These are phyloP conservation scores for Brettanomyces bruxellensis DNA, from an alignment of 805 yeast genomes.

Conservation along the genomic window DNA sequence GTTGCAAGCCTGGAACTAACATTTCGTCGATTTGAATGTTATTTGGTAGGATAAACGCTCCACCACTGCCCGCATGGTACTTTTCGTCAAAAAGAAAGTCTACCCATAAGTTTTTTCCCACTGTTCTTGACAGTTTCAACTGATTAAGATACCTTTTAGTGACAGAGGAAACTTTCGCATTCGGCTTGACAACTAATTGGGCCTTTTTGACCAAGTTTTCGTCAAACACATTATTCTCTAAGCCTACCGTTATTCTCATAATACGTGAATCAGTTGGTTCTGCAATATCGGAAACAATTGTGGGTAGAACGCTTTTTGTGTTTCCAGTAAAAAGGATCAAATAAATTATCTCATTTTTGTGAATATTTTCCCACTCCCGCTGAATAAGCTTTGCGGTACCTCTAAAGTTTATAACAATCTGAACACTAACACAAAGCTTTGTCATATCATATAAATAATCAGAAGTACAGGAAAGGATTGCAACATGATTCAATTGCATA, in stretches of 20 bases:
- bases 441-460: background rate
- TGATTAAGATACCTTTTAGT: background rate
- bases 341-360: background rate
- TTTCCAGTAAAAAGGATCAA: background rate
- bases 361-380: background rate
- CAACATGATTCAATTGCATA: background rate
- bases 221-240: background rate
- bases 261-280: no score
- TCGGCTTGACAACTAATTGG: background rate
- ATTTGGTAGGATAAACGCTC: no score
- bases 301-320: background rate
- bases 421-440: background rate
- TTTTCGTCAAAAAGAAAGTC: no score
- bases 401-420: conserved; percentile 7
- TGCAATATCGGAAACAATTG: background rate
- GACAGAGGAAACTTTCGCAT: background rate
- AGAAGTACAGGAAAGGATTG: background rate
- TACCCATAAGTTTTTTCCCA: no score
- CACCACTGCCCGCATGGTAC: no score
- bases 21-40: no score
- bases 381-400: conserved; percentile 1
- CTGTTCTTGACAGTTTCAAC: no score
- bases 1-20: no score
- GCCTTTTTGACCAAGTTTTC: background rate
- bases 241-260: background rate